Evolutionary conservation across 164 flowering plant genomes (phyloP).

Genomic region (Protea cynaroides): DNA sequence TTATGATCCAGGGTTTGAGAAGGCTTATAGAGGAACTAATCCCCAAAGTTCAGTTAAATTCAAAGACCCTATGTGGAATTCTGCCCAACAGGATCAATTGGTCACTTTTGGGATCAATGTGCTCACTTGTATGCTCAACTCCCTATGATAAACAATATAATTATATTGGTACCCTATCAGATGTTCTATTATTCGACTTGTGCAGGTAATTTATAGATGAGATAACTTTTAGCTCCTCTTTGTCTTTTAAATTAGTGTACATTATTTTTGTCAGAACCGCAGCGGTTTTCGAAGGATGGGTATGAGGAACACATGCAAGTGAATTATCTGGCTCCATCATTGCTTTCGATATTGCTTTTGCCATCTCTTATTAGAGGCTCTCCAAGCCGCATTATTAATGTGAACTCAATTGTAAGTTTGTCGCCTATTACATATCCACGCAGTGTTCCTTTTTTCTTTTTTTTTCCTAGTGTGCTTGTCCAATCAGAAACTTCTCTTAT

Average conservation of each 20-base stretch:
- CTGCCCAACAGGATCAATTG: too few relatives aligned
- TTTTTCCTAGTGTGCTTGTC: background rate
- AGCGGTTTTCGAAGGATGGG: conserved; percentile 82
- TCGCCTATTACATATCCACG: background rate
- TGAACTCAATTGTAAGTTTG: conserved; percentile 69
- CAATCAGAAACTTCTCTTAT: too few relatives aligned
- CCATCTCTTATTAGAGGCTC: conserved; percentile 93
- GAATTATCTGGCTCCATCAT: conserved; percentile 93
- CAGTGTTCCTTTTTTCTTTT: background rate
- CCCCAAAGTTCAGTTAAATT: too few relatives aligned
- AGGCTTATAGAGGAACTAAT: too few relatives aligned
- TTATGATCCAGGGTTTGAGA: too few relatives aligned
- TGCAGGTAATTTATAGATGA: background rate
- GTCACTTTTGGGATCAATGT: too few relatives aligned
- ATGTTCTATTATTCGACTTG: background rate
- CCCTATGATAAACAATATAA: too few relatives aligned
- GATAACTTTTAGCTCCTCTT: background rate
- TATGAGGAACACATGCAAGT: conserved; percentile 97
- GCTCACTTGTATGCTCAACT: too few relatives aligned
- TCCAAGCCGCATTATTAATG: conserved; percentile 86
- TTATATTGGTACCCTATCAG: too few relatives aligned
- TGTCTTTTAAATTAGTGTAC: background rate
- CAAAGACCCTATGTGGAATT: too few relatives aligned
- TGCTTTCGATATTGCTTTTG: conserved; percentile 81
- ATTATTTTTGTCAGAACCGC: conserved; percentile 50